These are phyloP conservation scores for Citropsis articulata DNA, from an alignment of 345 rosid species.

Conservation along the genomic window DNA sequence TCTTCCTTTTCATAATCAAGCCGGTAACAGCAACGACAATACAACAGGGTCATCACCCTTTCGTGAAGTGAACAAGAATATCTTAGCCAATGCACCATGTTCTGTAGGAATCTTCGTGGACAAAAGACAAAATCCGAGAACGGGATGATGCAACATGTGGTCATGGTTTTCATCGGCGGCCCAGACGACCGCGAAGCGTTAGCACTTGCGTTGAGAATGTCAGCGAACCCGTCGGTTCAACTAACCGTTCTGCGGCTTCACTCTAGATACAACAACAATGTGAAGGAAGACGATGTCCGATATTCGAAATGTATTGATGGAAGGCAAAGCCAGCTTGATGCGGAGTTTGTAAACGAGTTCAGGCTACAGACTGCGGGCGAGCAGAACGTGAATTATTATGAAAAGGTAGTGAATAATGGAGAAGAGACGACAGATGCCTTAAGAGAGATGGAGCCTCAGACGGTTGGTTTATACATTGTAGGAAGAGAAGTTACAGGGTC, in stretches of 20 bases:
- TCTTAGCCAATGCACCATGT: constrained; percentile 55
- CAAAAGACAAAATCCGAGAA: constrained; percentile 39
- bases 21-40: background rate
- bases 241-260: background rate
- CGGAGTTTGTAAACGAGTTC: constrained; percentile 30
- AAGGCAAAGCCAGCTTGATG: constrained; percentile 24
- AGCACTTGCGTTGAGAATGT: constrained; percentile 34
- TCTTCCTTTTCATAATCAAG: constrained; percentile 50
- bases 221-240: constrained; percentile 7
- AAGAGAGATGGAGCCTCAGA: constrained; percentile 15
- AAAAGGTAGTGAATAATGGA: constrained; percentile 28
- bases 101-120: constrained; percentile 69
- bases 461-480: constrained; percentile 30
- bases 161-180: constrained; percentile 38
- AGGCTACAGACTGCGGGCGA: constrained; percentile 19
- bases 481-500: constrained; percentile 30
- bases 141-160: constrained; percentile 14
- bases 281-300: background rate
- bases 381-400: constrained; percentile 17
- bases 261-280: background rate
- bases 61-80: constrained; percentile 44
- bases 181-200: constrained; percentile 46
- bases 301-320: background rate
- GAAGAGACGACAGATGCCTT: constrained; percentile 26
- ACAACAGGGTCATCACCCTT: constrained; percentile 9